Conservation (phyloP, 208 protist genomes). For the Trypanosoma caninum region DNA sequence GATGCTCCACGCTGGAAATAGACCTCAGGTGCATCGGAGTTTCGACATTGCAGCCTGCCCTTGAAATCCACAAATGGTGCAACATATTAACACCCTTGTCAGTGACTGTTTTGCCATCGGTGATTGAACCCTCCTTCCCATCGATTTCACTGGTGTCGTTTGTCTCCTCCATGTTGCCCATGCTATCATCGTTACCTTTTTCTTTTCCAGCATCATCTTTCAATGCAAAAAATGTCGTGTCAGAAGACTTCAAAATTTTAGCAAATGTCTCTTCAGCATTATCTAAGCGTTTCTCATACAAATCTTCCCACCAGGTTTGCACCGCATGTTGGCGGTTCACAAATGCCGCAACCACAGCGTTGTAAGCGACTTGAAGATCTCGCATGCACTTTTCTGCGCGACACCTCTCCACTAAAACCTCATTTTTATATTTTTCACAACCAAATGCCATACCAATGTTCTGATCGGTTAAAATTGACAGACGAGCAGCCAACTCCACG, state of each 20-base stretch:
- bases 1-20: slow-evolving; percentile 17
- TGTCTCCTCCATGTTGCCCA: not conserved
- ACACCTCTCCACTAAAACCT: slow-evolving; percentile 37
- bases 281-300: not conserved
- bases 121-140: not conserved
- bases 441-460: slow-evolving; percentile 66
- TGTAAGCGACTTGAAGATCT: slow-evolving; percentile 44
- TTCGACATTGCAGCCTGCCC: slow-evolving; percentile 29
- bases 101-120: not conserved
- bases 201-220: not conserved
- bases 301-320: not conserved
- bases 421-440: slow-evolving; percentile 50
- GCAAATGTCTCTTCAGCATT: not conserved
- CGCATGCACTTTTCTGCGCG: slow-evolving; percentile 31
- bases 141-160: not conserved
- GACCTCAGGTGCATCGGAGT: slow-evolving; percentile 58
- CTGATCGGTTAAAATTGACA: slow-evolving; percentile 65
- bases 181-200: not conserved
- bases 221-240: not conserved
- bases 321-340: slow-evolving; percentile 6
- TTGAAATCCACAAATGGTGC: slow-evolving; percentile 27
- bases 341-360: slow-evolving; percentile 44
- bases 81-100: not conserved
- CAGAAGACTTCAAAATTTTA: not conserved
- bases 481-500: slow-evolving; percentile 62